Evolutionary conservation across 2,329 filamentous ascomycete genomes (phyloP).

Genomic region (Colletotrichum liaoningense): DNA sequence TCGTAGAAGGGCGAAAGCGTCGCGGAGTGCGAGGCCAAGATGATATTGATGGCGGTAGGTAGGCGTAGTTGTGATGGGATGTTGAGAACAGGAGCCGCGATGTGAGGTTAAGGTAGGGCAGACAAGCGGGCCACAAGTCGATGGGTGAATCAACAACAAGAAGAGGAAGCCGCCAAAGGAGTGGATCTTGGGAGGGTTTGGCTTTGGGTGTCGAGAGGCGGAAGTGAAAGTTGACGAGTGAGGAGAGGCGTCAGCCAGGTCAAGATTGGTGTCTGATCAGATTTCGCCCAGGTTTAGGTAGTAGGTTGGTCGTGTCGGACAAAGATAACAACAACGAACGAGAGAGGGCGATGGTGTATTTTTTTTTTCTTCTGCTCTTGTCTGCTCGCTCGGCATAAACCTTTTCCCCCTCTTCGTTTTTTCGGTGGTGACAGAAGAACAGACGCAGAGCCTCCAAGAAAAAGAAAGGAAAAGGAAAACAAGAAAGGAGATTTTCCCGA

Average conservation of each 20-base stretch:
- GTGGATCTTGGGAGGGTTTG: slow-evolving; percentile 1
- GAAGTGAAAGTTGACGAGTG: slow-evolving; percentile 5
- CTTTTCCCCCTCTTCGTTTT: slow-evolving; percentile 22
- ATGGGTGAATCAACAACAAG: slow-evolving; percentile 21
- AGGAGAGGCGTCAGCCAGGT: slow-evolving; percentile 30
- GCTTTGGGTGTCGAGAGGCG: neutral
- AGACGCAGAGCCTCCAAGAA: slow-evolving; percentile 29
- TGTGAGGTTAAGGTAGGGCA: neutral
- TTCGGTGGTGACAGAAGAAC: slow-evolving; percentile 28
- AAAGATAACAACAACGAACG: slow-evolving; percentile 30
- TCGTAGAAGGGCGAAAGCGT: slow-evolving; percentile 14
- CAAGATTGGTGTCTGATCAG: slow-evolving; percentile 8
- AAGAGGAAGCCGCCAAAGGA: slow-evolving; percentile 32
- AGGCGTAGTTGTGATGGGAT: neutral
- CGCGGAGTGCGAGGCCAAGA: neutral
- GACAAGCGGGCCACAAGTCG: neutral
- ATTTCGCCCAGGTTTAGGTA: slow-evolving; percentile 13
- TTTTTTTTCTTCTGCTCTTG: slow-evolving; percentile 3
- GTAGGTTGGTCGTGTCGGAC: slow-evolving; percentile 3
- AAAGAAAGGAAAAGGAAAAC: neutral
- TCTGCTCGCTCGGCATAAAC: slow-evolving; percentile 4
- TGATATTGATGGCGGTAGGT: neutral
- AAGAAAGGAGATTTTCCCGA: slow-evolving; percentile 1
- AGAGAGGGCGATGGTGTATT: slow-evolving; percentile 11
- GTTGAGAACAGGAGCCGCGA: too few species aligned